Evolutionary conservation across 768 basidiomycete species (phyloP), one percentile per base, ranked within the genome.

Genomic region (Mycena metata): DNA sequence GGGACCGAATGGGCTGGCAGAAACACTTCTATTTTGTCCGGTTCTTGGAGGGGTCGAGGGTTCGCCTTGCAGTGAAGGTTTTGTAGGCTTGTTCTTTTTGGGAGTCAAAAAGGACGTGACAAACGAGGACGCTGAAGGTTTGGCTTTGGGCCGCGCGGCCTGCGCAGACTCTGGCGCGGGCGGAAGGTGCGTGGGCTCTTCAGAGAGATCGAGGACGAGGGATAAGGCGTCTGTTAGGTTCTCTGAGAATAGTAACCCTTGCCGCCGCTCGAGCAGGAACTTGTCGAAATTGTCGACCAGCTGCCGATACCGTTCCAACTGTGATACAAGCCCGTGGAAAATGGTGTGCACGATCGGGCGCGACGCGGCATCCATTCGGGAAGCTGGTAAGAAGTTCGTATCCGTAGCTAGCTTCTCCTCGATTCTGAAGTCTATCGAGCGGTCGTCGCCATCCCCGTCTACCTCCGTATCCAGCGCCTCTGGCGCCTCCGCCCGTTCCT

Each of bases 181-280:
- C 46, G 74, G 67, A 42, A 75, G 68, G 45, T 72, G 71, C 66
- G 69, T 77, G 15, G 83, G 77, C 59, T 88, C 86, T 19, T 87
- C 83, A 3, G 84, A 81, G 24, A 92, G 78, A 64, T 96, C 91
- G 61, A 96, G 81, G 16, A 84, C 86, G 51, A 95, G 82, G 50
- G 86, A 91, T 65, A 98, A 83, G 5, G 96, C 96, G 73, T 98
- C 97, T 9, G 90, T 93, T 41, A 98, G 81, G 76, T 96, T 96
- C 80, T 98, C 96, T 5, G 92, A 92, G 78, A 97, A 98, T 19
- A 97, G 80, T 11, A 99, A 84, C 2, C 96, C 96, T 75, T 92
- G 92, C 19, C 97, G 87, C 41, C 97, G 88, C 79, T 99, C 95
- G 2, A 89, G 78, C 3, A 99, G 87, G 74, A 89, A 94, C 75